Percentiles rank a stretch among this genome's conserved stretches.
These are phyloP conservation scores for Vanrija sp. DNA, from an alignment of 1,284 basidiomycete genomes.

Conservation along the genomic window DNA sequence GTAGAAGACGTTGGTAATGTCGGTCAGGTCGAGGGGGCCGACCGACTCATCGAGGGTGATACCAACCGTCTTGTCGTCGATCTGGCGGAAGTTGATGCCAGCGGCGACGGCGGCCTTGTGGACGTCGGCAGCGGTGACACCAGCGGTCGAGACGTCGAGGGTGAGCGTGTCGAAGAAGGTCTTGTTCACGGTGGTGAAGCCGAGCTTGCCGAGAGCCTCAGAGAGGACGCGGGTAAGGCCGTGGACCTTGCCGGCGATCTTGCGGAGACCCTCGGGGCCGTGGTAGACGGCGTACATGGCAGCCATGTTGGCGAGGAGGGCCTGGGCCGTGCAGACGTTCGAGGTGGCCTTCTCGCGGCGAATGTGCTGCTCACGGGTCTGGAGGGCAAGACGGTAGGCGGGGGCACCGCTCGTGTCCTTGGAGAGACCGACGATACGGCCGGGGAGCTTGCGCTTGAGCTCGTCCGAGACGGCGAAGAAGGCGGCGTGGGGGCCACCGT, in stretches of 20 bases:
- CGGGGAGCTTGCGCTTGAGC: constrained; percentile 96
- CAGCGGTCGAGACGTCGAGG: constrained; percentile 61
- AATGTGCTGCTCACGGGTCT: constrained; percentile 96
- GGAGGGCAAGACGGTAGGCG: constrained; percentile 88
- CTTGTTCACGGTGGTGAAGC: constrained; percentile 61
- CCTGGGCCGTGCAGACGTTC: constrained; percentile 87
- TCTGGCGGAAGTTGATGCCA: constrained; percentile 77
- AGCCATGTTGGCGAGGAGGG: constrained; percentile 92
- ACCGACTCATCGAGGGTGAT: constrained; percentile 92
- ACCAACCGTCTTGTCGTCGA: constrained; percentile 75
- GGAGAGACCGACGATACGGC: constrained; percentile 85
- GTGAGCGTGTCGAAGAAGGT: constrained; percentile 91
- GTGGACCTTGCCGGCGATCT: constrained; percentile 87
- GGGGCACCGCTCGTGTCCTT: constrained; percentile 77
- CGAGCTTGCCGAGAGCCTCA: constrained; percentile 63
- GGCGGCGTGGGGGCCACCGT: constrained; percentile 87
- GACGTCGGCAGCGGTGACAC: constrained; percentile 61
- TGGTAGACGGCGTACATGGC: constrained; percentile 98
- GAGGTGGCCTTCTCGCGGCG: constrained; percentile 92
- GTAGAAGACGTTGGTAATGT: constrained; percentile 78
- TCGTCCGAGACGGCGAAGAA: constrained; percentile 94
- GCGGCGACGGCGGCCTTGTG: constrained; percentile 65
- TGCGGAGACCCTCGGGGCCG: constrained; percentile 77
- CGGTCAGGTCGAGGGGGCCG: constrained; percentile 66
- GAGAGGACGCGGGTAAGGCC: constrained; percentile 79